Percentiles rank a stretch among this genome's conserved stretches.
These are phyloP conservation scores for Maudiozyma turicensis DNA, from an alignment of 805 yeast species.

Conservation along the genomic window DNA sequence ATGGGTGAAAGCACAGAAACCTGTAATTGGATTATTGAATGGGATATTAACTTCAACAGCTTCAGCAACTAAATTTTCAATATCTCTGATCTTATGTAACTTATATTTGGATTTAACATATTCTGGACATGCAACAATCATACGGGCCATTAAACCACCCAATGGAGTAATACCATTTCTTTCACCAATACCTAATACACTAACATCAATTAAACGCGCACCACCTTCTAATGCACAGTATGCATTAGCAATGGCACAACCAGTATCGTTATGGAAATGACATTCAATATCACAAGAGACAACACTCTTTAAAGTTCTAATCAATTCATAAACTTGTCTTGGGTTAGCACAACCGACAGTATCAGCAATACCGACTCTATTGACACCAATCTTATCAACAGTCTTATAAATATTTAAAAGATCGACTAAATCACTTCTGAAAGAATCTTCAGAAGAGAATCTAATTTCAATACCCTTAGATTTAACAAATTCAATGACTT, in stretches of 20 bases:
- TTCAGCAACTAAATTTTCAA: constrained; percentile 92
- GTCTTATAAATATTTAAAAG: constrained; percentile 90
- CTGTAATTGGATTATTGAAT: constrained; percentile 96
- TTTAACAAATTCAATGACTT: constrained; percentile 95
- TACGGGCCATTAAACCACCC: constrained; percentile 97
- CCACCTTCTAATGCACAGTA: constrained; percentile 98
- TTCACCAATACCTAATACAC: constrained; percentile 98
- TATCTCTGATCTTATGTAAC: constrained; percentile 88
- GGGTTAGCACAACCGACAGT: constrained; percentile 99
- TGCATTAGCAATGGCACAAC: constrained; percentile 97
- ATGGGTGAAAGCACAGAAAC: constrained; percentile 98
- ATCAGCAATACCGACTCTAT: constrained; percentile 98
- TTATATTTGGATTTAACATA: constrained; percentile 91
- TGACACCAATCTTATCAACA: constrained; percentile 94
- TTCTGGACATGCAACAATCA: constrained; percentile 97
- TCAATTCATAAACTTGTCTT: constrained; percentile 94
- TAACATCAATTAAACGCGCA: constrained; percentile 87
- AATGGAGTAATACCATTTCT: constrained; percentile 96
- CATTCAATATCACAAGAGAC: constrained; percentile 96
- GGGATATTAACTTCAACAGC: constrained; percentile 96
- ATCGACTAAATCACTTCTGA: constrained; percentile 94
- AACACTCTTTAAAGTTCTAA: constrained; percentile 83
- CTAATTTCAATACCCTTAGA: constrained; percentile 94
- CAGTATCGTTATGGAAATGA: constrained; percentile 98
- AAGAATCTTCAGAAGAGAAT: constrained; percentile 93